Evolutionary conservation across 2,329 filamentous ascomycete species (phyloP), one percentile per base, ranked within the genome.

Genomic region (Lecanosticta acicola): DNA sequence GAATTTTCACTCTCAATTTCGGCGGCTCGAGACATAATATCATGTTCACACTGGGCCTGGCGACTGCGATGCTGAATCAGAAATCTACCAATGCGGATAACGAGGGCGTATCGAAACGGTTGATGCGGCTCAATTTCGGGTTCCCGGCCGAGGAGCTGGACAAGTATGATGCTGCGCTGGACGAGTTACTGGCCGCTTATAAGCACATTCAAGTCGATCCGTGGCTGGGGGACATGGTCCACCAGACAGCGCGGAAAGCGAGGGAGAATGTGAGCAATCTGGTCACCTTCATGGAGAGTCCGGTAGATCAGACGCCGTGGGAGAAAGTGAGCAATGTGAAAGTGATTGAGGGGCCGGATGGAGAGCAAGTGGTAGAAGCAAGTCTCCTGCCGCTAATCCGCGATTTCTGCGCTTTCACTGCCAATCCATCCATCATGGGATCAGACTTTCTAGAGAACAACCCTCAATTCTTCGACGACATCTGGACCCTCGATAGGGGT

Each of bases 261-360:
- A 65, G 74, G 49, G 60, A 64, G 4, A 68, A 72, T 14, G 68
- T 77, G 9, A 74, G 76, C 3, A 75, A 78, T 43, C 61, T 85
- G 26, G 71, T 83, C 32, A 79, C 78, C 1, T 82, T 81, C 55
- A 73, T 72, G 32, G 68, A 72, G 5, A 81, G 78, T 14, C 66
- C 73, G 2, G 77, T 84, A 18, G 81, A 85, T 56, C 78, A 83
- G 49, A 71, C 73, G 55, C 68, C 69, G 2, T 84, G 81, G 81
- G 81, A 85, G 59, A 73, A 78, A 26, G 66, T 62, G n/a, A 72
- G 68, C 14, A 63, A 70, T 8, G 67, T 76, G 1, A 63, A 65
- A 2, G 61, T 70, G 18, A 40, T 68, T 3, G 72, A 74, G 13
- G 38, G 29, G 54, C 58, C 66, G 1, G 61, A 63, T n/a, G 67